Evolutionary conservation across 169 alveolate genomes (phyloP).

Genomic region (Ichthyophthirius multifiliis): DNA sequence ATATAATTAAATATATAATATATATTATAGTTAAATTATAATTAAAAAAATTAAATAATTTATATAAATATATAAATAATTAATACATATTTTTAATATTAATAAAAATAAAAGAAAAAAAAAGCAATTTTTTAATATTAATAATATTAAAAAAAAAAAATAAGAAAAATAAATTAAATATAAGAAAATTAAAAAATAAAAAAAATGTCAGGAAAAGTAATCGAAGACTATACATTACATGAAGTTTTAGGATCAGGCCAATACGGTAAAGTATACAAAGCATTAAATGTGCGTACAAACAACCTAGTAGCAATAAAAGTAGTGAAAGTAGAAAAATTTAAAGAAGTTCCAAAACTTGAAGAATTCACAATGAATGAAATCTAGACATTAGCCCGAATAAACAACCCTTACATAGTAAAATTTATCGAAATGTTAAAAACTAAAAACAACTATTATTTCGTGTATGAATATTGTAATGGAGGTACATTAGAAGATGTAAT

Average conservation of each 20-base stretch:
- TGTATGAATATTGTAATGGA: slow-evolving; percentile 61
- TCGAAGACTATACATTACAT: slow-evolving; percentile 32
- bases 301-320: slow-evolving; percentile 30
- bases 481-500: slow-evolving; percentile 27
- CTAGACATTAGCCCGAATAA: slow-evolving; percentile 33
- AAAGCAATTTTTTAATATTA: too few species aligned
- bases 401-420: slow-evolving; percentile 41
- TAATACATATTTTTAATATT: too few species aligned
- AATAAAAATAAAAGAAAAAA: too few species aligned
- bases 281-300: slow-evolving; percentile 29
- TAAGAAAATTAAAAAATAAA: background rate
- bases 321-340: slow-evolving; percentile 35
- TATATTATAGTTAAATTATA: too few species aligned
- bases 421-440: slow-evolving; percentile 44
- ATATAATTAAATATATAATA: too few species aligned
- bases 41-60: too few species aligned
- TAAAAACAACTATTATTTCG: slow-evolving; percentile 34
- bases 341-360: slow-evolving; percentile 45
- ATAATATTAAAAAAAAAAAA: too few species aligned
- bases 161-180: background rate
- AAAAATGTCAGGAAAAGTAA: slow-evolving; percentile 33
- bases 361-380: slow-evolving; percentile 50
- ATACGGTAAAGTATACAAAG: slow-evolving; percentile 46
- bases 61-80: too few species aligned
- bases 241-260: slow-evolving; percentile 39